Conservation (phyloP, 768 basidiomycete species). For the Dacryopinax spathularia region DNA sequence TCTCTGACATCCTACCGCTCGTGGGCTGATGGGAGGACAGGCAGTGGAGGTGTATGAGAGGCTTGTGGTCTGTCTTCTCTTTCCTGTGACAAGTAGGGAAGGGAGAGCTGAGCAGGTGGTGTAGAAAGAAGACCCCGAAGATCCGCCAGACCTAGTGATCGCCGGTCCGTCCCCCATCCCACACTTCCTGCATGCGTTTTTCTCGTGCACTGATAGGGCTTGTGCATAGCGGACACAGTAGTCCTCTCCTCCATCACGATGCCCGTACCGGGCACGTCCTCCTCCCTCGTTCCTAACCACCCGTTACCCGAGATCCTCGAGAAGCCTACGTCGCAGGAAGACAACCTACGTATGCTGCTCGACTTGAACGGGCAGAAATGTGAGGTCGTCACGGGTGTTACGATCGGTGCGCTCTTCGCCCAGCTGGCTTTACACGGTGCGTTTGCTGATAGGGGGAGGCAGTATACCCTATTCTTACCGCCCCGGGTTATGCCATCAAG, state of each 20-base stretch:
- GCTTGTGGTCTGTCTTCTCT: constrained; percentile 41
- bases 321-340: constrained; percentile 65
- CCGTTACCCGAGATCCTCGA: constrained; percentile 66
- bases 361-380: constrained; percentile 77
- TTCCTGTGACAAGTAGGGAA: not conserved
- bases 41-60: constrained; percentile 76
- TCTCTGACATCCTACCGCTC: not conserved
- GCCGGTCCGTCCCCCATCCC: constrained; percentile 33
- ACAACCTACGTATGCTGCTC: constrained; percentile 75
- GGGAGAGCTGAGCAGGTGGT: not conserved
- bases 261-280: constrained; percentile 40
- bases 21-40: constrained; percentile 14
- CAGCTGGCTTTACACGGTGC: not conserved
- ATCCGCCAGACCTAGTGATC: constrained; percentile 68
- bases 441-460: constrained; percentile 2
- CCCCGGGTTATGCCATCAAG: constrained; percentile 66
- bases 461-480: constrained; percentile 62
- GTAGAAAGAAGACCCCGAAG: constrained; percentile 42
- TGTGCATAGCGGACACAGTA: constrained; percentile 73
- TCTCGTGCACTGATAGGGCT: not conserved
- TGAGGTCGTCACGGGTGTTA: constrained; percentile 85
- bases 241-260: constrained; percentile 69
- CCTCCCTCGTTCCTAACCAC: constrained; percentile 35
- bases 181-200: not conserved
- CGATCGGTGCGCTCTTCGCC: constrained; percentile 44